Base-by-base conservation (phyloP, 257 asterid genomes). In the Linderniella brevidens region DNA sequence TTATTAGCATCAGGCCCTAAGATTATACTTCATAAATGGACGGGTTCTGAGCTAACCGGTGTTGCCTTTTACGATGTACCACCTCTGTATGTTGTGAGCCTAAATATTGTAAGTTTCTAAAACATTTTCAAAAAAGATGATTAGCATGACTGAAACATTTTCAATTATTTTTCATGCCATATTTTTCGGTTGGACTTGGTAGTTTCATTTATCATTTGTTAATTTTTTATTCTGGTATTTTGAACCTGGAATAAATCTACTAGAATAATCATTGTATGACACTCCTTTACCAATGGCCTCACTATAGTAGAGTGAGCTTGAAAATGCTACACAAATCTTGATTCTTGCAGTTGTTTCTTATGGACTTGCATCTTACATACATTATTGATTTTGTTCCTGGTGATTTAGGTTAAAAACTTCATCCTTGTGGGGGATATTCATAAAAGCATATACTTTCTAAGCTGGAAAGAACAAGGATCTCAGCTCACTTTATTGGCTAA, bases 1-100 rank as follows among this genome's bases (percentile, higher is more conserved):
- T 70, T 88, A 69, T 69, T 88, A 60, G 94, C 94, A 53, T 78
- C 95, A 40, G 98, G 96, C 64, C 96, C 98, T 59, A 88, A 84
- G 75, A 78, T 88, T 61, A 78, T 74, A 55, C 67, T 84, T 60
- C 96, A 88, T 70, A 73, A 80, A 67, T 88, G 98, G 98, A 88
- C 94, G 29, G 96, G 98, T 42, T 77, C 94, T 8, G 98, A 88
- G 48, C 63, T 88, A 68, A 81, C 70, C 63, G 86, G 83, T 0
- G 83, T 88, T 67, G 94, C 98, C 58, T 88, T 88, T 76, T 66
- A 56, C 57, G 98, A 88, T 48, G 87, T 72, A 40, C 94, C 98
- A n/a, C 98, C 98, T 53, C 94, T 88, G 57, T 68, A 88, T 73
- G 98, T 81, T 41, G 94, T 84, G 72, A 88, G 98, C 94, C 71